Base-by-base conservation (phyloP, 2,329 filamentous ascomycete species). In the Harringtonia aguacate region DNA sequence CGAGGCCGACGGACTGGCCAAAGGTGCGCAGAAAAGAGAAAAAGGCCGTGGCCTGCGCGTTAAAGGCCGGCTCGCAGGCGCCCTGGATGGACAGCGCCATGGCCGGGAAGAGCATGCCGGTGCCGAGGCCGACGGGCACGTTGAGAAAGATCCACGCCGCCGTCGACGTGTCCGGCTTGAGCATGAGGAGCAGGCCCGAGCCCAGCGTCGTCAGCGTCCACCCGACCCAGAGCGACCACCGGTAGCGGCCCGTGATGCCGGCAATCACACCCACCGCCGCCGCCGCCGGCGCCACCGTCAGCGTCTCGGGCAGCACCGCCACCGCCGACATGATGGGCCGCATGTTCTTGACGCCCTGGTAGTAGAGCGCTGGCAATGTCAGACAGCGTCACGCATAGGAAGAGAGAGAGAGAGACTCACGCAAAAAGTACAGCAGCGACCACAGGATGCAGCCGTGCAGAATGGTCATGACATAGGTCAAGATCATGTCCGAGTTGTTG, bases 381-480 rank as follows among this genome's bases (percentile, higher is more conserved):
- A 43, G 35, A 9, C 35, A 18, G 14, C 2, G 9, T 4, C 14
- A 21, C 12, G 33, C 18, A 13, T 12, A 18, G 15, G n/a, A 24
- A 21, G 31, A 17, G 24, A 13, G 28, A 14, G 33, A 13, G 15
- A 14, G 17, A n/a, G 14, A 34, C 67, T 70, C 4, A 63, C 58
- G 50, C 66, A 69, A 1, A 50, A 55, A 79, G 58, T 77, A 79
- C 4, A 78, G 58, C 0, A 73, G 48, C 15, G 65, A 68, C 72
- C 73, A 73, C 21, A 72, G 63, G 15, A 76, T 61, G 47, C 74
- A 67, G 44, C 77, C 77, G 54, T 81, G 77, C 20, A 81, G 58
- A 14, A 77, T 53, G 2, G 75, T 76, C 35, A 69, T 67, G 30
- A 72, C 53, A 38, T 60, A 54, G 27, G 46, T 51, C 8, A 55